Evolutionary conservation across 202 grass and related monocot species (phyloP), one percentile per base, ranked within the genome.

Genomic region (Panicum hallii): DNA sequence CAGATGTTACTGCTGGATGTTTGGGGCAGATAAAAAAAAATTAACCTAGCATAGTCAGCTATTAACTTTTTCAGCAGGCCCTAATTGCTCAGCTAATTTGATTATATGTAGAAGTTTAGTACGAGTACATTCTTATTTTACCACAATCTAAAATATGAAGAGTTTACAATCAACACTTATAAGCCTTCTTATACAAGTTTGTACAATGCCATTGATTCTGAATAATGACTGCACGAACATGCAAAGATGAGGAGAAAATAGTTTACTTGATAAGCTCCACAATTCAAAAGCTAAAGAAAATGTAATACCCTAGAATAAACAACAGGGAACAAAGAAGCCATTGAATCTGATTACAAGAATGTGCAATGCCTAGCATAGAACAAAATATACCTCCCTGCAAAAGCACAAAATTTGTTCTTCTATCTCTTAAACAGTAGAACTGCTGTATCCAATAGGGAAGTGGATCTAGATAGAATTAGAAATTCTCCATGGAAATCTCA

Each of bases 51-150:
- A 17, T 64, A 64, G 43, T 79, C 49, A 63, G 75, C 45, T 86
- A 72, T 58, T 46, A 57, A 34, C 2, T 1, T 63, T 49, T 72
- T 30, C 26, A 9, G 40, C 7, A 40, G 19, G 68, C 53, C 5
- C 16, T n/a, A 49, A 72, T 53, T 79, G 36, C 50, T 17, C 11
- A 32, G 44, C 50, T 71, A 86, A 44, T 30, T 63, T 85, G 34
- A 46, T 28, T 28, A 40, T 43, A 49, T 72, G 56, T n/a, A 54
- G 16, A 61, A 11, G 50, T 79, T 72, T 53, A 65, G 36, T 43
- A 57, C n/a, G 3, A 44, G 15, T 9, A 53, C 6, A 9, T 73
- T 79, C 3, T 86, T 30, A 72, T 43, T 79, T 72, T 72, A 19
- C 32, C 67, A 78, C 15, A 49, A 16, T 49, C 17, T 44, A 57